Evolutionary conservation across 768 basidiomycete species (phyloP), one percentile per base, ranked within the genome.

Genomic region (Termitomyces eurrhizus): DNA sequence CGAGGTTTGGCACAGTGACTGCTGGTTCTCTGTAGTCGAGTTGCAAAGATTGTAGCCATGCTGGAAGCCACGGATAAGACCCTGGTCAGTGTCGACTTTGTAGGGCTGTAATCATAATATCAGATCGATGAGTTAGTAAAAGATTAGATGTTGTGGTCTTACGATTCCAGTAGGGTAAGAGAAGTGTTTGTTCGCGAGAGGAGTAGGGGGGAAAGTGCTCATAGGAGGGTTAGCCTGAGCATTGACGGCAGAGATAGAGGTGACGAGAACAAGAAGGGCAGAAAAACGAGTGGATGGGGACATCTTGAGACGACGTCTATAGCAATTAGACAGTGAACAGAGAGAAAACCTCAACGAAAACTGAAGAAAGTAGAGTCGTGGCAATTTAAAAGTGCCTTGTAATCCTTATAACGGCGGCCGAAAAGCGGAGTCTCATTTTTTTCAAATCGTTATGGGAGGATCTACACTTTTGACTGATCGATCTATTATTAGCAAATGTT

Each of bases 11-110:
- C 88, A 82, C 21, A 74, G 67, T 4, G 88, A 89, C 1, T 75
- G 24, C 55, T 81, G 83, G 64, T 76, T 79, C 69, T 88, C 77
- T 0, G 89, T 89, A 18, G 86, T 84, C 0, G 82, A 80, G 71
- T 89, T 90, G 71, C 87, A 89, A 12, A 74, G 67, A 69, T 88
- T 88, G 77, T 87, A 88, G 16, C 89, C 89, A 21, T 66, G 65
- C 68, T 90, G 89, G 14, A 74, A 59, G 21, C 77, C 77, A 52
- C 77, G 69, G 58, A 67, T 66, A 4, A 75, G 62, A 56, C 58
- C 51, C 13, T 62, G 57, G 63, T 78, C 75, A 18, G 70, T 73
- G 52, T 78, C 76, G 59, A 75, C 77, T 64, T 74, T 67, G 59
- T 74, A 72, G 11, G 75, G 75, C 75, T 78, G 62, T 37, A 42